A percentile compares a stretch with the other conserved stretches of the same genome.
These are phyloP conservation scores for Emericellopsis atlantica DNA, from an alignment of 2,329 filamentous ascomycete species.

Conservation along the genomic window DNA sequence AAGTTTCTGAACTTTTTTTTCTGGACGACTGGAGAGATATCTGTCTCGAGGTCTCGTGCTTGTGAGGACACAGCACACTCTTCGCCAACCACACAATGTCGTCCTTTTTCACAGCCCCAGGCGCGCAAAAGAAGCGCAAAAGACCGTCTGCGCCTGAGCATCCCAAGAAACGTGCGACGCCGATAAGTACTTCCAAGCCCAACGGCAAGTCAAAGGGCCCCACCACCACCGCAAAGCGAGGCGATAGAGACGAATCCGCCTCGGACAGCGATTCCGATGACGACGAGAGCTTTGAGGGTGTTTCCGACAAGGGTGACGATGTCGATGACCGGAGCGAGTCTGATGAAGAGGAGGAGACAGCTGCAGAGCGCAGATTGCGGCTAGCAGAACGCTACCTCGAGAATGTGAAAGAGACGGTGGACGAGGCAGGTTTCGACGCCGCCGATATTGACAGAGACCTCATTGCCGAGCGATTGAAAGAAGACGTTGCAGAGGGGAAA, in stretches of 20 bases:
- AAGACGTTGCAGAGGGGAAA: constrained; percentile 86
- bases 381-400: constrained; percentile 89
- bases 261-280: constrained; percentile 70
- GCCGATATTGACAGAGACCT: constrained; percentile 86
- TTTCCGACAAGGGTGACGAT: constrained; percentile 30
- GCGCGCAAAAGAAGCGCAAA: constrained; percentile 85
- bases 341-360: constrained; percentile 72
- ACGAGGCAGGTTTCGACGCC: constrained; percentile 79
- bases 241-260: constrained; percentile 60
- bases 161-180: constrained; percentile 44
- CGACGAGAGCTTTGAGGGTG: constrained; percentile 31
- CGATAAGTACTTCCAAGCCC: constrained; percentile 56
- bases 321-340: constrained; percentile 24
- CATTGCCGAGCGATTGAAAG: constrained; percentile 78
- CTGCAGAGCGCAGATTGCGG: constrained; percentile 72
- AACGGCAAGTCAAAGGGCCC: constrained; percentile 47
- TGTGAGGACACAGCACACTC: not conserved
- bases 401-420: constrained; percentile 73
- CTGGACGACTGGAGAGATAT: no score
- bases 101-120: constrained; percentile 87
- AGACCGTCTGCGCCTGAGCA: constrained; percentile 40
- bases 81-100: constrained; percentile 50
- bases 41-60: no score
- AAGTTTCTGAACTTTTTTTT: no score
- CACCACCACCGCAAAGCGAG: constrained; percentile 26